Conservation (phyloP, 2,329 filamentous ascomycete species). For the Hawksworthiomyces lignivorus region DNA sequence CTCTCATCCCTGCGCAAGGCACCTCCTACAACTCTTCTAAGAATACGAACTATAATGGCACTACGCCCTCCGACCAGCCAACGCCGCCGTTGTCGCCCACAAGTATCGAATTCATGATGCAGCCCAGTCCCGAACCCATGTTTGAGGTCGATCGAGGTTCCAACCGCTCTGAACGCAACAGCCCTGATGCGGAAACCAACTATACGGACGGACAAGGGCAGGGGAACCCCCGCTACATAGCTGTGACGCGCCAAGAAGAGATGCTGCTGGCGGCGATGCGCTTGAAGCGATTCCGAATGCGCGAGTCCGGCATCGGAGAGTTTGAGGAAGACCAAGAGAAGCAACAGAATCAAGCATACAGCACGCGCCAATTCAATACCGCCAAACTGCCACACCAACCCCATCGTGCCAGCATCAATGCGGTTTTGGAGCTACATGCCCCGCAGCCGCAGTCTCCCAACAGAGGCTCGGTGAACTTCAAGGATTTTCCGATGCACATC, state of each 20-base stretch:
- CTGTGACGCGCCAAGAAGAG: conserved; percentile 51
- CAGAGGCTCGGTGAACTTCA: conserved; percentile 6
- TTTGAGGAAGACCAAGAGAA: conserved; percentile 28
- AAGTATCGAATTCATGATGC: conserved; percentile 42
- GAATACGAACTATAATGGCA: not conserved
- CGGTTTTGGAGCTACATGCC: conserved; percentile 9
- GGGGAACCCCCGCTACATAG: no score
- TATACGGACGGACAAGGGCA: no score
- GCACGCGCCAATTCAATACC: no score
- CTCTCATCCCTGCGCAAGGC: conserved; percentile 25
- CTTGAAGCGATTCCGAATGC: conserved; percentile 49
- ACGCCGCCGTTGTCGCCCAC: conserved; percentile 46
- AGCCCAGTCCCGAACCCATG: conserved; percentile 21
- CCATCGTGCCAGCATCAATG: conserved; percentile 1
- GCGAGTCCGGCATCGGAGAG: conserved; percentile 37
- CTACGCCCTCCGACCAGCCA: conserved; percentile 8
- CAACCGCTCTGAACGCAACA: conserved; percentile 3
- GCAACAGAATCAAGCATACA: not conserved
- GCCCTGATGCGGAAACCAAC: conserved; percentile 9
- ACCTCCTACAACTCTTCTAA: not conserved
- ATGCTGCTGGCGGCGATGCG: conserved; percentile 50
- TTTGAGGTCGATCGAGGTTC: conserved; percentile 23
- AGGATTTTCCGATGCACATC: conserved; percentile 9
- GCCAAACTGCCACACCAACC: conserved; percentile 5
- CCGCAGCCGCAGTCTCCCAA: conserved; percentile 5